A percentile compares a stretch with the other conserved stretches of the same genome.
Evolutionary conservation across 2,329 filamentous ascomycete species (phyloP).

Genomic region (Clarireedia sp.): DNA sequence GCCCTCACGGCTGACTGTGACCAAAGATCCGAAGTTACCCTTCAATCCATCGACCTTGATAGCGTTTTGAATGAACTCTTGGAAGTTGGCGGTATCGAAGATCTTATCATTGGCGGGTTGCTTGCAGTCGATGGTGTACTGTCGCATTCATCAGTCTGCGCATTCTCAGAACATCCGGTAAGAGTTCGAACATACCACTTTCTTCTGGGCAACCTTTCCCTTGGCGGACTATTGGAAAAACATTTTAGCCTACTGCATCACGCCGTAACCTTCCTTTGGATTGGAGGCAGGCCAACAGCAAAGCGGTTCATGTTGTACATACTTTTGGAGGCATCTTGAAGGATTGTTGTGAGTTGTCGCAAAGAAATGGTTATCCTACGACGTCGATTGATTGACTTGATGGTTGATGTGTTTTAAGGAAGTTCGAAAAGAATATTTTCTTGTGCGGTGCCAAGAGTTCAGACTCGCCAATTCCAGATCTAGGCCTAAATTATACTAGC

Average conservation of each 20-base stretch:
- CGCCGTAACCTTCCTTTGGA: slow-evolving; percentile 40
- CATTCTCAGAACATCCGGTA: background rate
- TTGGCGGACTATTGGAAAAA: slow-evolving; percentile 50
- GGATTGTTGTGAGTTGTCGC: slow-evolving; percentile 40
- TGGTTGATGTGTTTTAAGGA: slow-evolving; percentile 5
- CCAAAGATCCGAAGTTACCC: slow-evolving; percentile 91
- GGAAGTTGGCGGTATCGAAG: slow-evolving; percentile 97
- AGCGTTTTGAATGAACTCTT: slow-evolving; percentile 99
- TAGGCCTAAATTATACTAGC: background rate
- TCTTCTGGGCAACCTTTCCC: slow-evolving; percentile 7
- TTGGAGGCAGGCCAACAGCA: slow-evolving; percentile 69
- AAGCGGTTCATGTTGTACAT: slow-evolving; percentile 71
- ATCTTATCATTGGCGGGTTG: slow-evolving; percentile 99
- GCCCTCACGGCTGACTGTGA: slow-evolving; percentile 82
- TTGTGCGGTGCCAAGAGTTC: slow-evolving; percentile 23
- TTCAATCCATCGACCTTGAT: slow-evolving; percentile 99
- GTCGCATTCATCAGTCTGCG: slow-evolving; percentile 6
- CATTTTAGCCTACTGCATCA: slow-evolving; percentile 94
- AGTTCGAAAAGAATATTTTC: slow-evolving; percentile 5
- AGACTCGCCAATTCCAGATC: background rate
- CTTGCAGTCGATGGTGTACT: slow-evolving; percentile 99
- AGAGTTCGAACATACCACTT: slow-evolving; percentile 23
- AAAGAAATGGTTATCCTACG: slow-evolving; percentile 58
- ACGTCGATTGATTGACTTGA: slow-evolving; percentile 25
- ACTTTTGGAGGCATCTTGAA: slow-evolving; percentile 81